Evolutionary conservation across 768 basidiomycete genomes (phyloP), one percentile per base, ranked within the genome.

Genomic region (Paxillus involutus): DNA sequence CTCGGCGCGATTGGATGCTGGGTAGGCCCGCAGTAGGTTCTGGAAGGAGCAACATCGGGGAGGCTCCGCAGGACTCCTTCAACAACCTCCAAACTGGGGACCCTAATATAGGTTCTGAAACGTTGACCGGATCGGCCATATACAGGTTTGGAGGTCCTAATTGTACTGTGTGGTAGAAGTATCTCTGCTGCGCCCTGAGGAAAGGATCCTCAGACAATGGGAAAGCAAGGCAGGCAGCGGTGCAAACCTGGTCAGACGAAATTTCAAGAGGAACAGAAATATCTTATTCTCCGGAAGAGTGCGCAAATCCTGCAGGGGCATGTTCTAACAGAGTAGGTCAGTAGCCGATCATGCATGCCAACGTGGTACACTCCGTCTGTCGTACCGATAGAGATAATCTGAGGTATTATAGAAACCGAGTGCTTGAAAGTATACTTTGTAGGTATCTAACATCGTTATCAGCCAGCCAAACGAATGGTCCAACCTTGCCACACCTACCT

Each of bases 131-230:
- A 16, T 57, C 52, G 3, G 44, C 52, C 10, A 53, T 43, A 13
- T 51, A 58, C 13, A 11, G 26, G 8, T 37, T 35, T 2, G 35
- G 48, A 37, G 26, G 14, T 8, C 32, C 30, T 8, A 35, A 12
- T n/a, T 49, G 48, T 3, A 49, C 53, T 36, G 44, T 45, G 8
- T 55, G 24, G 37, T 49, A 44, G 37, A 55, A 55, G 29, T 49
- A 33, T 4, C 49, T 41, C 10, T 49, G 47, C 30, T 46, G 37
- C 39, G 39, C 10, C 39, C 39, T 40, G n/a, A 19, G 10, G 16
- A 17, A 19, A 17, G 2, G n/a, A 17, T 10, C 17, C 10, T 40
- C 39, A 40, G 39, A 40, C 11, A 37, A 49, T 14, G 36, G 52
- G 10, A 42, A n/a, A 29, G 24, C 9, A 19, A 12, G 8, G 47